Evolutionary conservation across 2,329 filamentous ascomycete species (phyloP).

Genomic region (Coniochaeta sp.): DNA sequence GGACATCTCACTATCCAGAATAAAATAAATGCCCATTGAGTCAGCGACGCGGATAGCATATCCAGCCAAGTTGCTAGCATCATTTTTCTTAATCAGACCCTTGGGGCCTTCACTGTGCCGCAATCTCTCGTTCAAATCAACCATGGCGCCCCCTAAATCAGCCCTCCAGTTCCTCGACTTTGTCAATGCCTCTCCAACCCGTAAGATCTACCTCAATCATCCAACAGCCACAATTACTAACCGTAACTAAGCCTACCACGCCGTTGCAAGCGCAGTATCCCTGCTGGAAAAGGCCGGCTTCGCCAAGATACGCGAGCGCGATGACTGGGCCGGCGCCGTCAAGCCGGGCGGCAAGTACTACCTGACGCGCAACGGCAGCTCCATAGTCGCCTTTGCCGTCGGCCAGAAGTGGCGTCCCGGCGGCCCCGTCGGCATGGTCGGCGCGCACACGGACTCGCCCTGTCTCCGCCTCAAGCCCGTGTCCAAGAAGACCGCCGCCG

Average conservation of each 20-base stretch:
- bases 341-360: conserved; percentile 92
- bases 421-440: conserved; percentile 87
- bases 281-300: conserved; percentile 81
- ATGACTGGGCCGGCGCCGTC: conserved; percentile 75
- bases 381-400: conserved; percentile 87
- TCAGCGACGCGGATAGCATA: not conserved
- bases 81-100: not conserved
- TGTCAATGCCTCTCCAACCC: conserved; percentile 89
- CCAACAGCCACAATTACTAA: not conserved
- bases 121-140: conserved; percentile 12
- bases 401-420: conserved; percentile 86
- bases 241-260: conserved; percentile 73
- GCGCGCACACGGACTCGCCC: conserved; percentile 92
- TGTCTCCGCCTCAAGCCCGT: conserved; percentile 90
- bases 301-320: conserved; percentile 79
- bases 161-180: conserved; percentile 87
- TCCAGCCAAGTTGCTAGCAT: not conserved
- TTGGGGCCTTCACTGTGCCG: not conserved
- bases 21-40: not conserved
- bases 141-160: conserved; percentile 46
- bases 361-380: conserved; percentile 87
- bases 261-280: conserved; percentile 69
- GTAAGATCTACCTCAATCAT: conserved; percentile 39
- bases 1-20: not conserved
- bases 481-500: conserved; percentile 78